A percentile compares a stretch with the other conserved stretches of the same genome.
Conservation (phyloP, 2,329 filamentous ascomycete species). For the Ampelomyces quisqualis region DNA sequence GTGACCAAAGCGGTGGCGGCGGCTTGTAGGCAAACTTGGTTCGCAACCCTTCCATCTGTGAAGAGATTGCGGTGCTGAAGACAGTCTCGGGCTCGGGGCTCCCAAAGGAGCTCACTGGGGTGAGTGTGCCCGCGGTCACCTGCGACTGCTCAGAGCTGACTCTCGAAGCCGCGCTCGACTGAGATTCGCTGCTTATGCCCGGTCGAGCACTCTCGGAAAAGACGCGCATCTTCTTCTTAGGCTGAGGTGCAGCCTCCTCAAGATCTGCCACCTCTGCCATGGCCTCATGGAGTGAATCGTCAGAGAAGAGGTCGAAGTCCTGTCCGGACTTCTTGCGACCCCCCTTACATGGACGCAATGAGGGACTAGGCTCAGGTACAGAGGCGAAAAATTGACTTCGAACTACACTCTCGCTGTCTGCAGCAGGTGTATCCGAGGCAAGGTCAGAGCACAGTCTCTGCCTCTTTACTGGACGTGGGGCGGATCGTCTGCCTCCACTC, state of each 20-base stretch:
- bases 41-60: constrained; percentile 33
- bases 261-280: constrained; percentile 41
- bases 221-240: constrained; percentile 37
- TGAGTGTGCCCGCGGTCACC: constrained; percentile 27
- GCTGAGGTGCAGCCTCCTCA: constrained; percentile 30
- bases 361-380: constrained; percentile 44
- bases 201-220: constrained; percentile 31
- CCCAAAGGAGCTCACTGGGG: constrained; percentile 34
- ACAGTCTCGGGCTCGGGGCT: constrained; percentile 30
- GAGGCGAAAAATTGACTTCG: constrained; percentile 50
- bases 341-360: constrained; percentile 39
- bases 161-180: constrained; percentile 30
- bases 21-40: constrained; percentile 34
- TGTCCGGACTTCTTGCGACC: constrained; percentile 34
- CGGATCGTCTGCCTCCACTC: constrained; percentile 44
- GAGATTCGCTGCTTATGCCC: constrained; percentile 25
- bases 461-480: constrained; percentile 48
- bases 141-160: constrained; percentile 29
- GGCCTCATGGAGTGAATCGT: constrained; percentile 51
- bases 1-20: constrained; percentile 2
- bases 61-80: constrained; percentile 29
- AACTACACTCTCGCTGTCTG: constrained; percentile 31
- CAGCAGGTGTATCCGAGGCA: constrained; percentile 29
- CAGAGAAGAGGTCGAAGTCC: constrained; percentile 51
- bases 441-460: constrained; percentile 50